Evolutionary conservation across 2,329 filamentous ascomycete species (phyloP), one percentile per base, ranked within the genome.

Genomic region (Arthrinium puccinioides): DNA sequence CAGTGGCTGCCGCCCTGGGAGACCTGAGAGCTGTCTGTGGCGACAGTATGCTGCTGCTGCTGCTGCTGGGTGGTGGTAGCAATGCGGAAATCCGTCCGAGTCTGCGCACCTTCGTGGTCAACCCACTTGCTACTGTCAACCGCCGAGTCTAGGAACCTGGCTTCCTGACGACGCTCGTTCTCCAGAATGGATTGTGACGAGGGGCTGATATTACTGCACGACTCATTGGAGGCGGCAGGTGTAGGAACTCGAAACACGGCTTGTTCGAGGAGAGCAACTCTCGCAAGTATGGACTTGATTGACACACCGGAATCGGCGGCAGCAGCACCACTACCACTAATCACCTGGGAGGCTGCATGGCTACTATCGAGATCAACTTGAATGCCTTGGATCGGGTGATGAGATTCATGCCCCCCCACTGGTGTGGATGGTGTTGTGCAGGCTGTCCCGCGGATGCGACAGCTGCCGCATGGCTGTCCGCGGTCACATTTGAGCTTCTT

Each of bases 401-500:
- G n/a, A n/a, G n/a, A n/a, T n/a, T n/a, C n/a, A n/a, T n/a, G n/a
- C n/a, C n/a, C n/a, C n/a, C n/a, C n/a, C n/a, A n/a, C n/a, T 14
- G 30, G 7, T 9, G 30, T 14, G n/a, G 19, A 14, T 15, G 30
- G 5, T 4, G 19, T 15, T 6, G 19, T 39, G 36, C 56, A 59
- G 8, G 41, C 18, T 18, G 54, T 36, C 1, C 48, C 45, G 13
- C 56, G 52, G 6, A 50, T 38, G 10, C 43, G 37, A 30, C 56
- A 59, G 32, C 47, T 56, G 9, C 45, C 46, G 26, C 56, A 59
- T 5, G 55, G 55, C 15, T 41, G 28, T 3, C 28, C 40, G 13
- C 53, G 46, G 39, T 56, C 53, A 36, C 56, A 59, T 40, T 59
- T 59, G 31, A 58, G 48, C 45, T 59, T 59, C 39, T 55, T 58